Base-by-base conservation (phyloP, 257 asterid genomes). In the Ehretia macrophylla region DNA sequence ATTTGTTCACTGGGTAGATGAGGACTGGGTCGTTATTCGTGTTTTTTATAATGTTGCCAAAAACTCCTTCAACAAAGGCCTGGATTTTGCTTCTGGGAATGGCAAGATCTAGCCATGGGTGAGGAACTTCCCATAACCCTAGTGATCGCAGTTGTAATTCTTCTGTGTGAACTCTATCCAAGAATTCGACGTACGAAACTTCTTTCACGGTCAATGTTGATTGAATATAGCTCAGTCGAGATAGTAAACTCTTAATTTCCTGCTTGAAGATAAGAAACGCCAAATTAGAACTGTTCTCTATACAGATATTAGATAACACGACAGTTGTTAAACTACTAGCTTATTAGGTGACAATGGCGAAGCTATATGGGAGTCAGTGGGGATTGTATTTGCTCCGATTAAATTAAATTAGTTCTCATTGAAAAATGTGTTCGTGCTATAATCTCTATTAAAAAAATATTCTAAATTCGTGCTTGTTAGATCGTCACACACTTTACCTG, bases 71-170 rank as follows among this genome's bases (percentile, higher is more conserved):
- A 44, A 92, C 81, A 55, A 91, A 91, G 9, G 40, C 47, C 35
- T 79, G 80, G 50, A 88, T 85, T 59, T 82, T 85, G 74, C 83
- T 84, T 72, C 67, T 73, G 4, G 98, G 96, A 23, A 91, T 84
- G 32, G 87, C 86, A 46, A 91, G 94, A 52, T 88, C 82, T 14
- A 88, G 83, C 98, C 98, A 91, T 63, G 98, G 95, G 67, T 91
- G 98, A 48, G 94, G 88, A 32, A 88, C 66, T 52, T 84, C 96
- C 96, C 98, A 91, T 5, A 91, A 64, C 46, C 96, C 98, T 60
- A 77, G 86, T 5, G 81, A 47, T 47, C 85, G 53, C n/a, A 91
- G 83, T 57, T 76, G 75, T 19, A 72, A 53, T 72, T 91, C 96
- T 12, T 94, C 83, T 61, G 79, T 45, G 65, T 82, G 96, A 59